Percentiles rank a stretch among this genome's conserved stretches.
Conservation (phyloP, 768 basidiomycete genomes). For the Psilocybe azurescens region DNA sequence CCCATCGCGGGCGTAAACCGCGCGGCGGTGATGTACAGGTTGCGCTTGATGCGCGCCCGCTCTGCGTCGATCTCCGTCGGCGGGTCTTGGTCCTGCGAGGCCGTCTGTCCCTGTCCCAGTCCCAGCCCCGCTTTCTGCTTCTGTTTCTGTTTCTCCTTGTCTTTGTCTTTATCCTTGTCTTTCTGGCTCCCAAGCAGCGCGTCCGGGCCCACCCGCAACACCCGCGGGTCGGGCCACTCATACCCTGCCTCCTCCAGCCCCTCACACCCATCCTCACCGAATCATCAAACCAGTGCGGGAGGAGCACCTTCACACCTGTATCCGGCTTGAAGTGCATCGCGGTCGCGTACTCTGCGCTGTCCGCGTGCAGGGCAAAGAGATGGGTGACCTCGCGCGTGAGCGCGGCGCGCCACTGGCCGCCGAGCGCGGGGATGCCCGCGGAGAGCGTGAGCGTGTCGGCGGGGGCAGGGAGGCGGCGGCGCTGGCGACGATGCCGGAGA, state of each 20-base stretch:
- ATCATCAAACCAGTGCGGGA: slow-evolving; percentile 95
- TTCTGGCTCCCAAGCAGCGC: too few relatives aligned
- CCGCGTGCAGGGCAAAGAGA: slow-evolving; percentile 65
- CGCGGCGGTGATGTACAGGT: slow-evolving; percentile 35
- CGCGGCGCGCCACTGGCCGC: slow-evolving; percentile 80
- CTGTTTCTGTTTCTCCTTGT: too few relatives aligned
- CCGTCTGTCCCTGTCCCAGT: too few relatives aligned
- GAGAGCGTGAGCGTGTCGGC: slow-evolving; percentile 76
- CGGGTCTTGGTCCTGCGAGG: too few relatives aligned
- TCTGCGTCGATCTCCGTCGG: slow-evolving; percentile 25
- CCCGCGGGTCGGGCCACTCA: slow-evolving; percentile 74
- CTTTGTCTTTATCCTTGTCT: too few relatives aligned
- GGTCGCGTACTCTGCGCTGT: slow-evolving; percentile 56
- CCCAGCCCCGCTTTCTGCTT: background rate
- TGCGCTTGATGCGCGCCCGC: slow-evolving; percentile 37
- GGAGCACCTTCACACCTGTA: slow-evolving; percentile 69
- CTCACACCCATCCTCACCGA: slow-evolving; percentile 60
- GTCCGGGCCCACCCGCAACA: slow-evolving; percentile 33
- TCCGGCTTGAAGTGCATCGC: slow-evolving; percentile 63
- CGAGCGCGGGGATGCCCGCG: slow-evolving; percentile 74
- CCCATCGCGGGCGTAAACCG: slow-evolving; percentile 30
- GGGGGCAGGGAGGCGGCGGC: slow-evolving; percentile 63
- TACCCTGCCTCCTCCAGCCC: slow-evolving; percentile 59
- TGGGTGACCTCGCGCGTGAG: slow-evolving; percentile 90
- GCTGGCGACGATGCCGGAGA: slow-evolving; percentile 83